phyloP scores from a whole-genome alignment of 495 filamentous ascomycete species.

The Penicillium manginii region DNA sequence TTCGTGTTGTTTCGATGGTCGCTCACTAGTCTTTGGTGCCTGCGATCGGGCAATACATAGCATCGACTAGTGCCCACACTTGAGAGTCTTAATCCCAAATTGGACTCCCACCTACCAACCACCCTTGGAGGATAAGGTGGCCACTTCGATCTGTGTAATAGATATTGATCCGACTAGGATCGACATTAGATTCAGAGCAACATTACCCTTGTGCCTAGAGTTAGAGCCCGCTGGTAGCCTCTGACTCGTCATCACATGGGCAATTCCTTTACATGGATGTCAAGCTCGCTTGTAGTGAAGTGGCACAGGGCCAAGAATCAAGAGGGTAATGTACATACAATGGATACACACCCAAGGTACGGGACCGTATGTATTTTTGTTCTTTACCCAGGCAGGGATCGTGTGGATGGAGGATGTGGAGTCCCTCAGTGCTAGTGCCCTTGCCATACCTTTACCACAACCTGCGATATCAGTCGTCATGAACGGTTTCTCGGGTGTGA shows the following conservation, averaged over 20 bases:
- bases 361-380: slow-evolving; percentile 10
- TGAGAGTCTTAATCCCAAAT: neutral
- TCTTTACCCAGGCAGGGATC: slow-evolving; percentile 23
- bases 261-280: neutral
- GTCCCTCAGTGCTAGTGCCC: slow-evolving; percentile 22
- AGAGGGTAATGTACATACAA: neutral
- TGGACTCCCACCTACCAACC: neutral
- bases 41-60: slow-evolving; percentile 2
- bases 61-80: neutral
- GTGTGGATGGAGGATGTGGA: slow-evolving; percentile 26
- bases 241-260: neutral
- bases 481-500: slow-evolving; percentile 7
- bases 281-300: slow-evolving; percentile 4
- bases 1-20: neutral
- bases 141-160: neutral
- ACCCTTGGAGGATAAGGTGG: neutral
- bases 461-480: slow-evolving; percentile 19
- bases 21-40: neutral
- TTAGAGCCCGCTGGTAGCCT: neutral
- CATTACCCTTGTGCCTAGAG: neutral
- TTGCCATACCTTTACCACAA: slow-evolving; percentile 27
- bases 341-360: slow-evolving; percentile 5
- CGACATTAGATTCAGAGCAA: neutral
- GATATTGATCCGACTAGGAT: neutral
- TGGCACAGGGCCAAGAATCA: slow-evolving; percentile 13